Percentiles rank a stretch among this genome's conserved stretches.
Evolutionary conservation across 305 asterid genomes (phyloP).

Genomic region (Coffea humblotiana): DNA sequence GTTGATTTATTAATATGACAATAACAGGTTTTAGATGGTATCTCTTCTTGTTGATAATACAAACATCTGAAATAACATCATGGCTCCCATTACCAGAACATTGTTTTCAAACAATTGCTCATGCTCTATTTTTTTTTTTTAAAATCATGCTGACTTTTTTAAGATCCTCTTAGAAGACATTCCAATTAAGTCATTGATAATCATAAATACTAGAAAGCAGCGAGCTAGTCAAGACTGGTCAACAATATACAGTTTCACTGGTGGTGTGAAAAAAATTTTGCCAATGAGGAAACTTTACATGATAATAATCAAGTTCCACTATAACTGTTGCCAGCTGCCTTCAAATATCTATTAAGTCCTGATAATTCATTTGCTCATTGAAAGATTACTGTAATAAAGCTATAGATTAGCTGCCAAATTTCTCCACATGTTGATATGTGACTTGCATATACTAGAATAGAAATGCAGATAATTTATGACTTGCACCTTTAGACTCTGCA

Average conservation of each 20-base stretch:
- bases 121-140: not conserved
- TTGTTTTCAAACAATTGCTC: not conserved
- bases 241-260: not conserved
- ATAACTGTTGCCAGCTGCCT: not conserved
- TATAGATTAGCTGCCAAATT: not conserved
- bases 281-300: not conserved
- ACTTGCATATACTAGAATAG: not conserved
- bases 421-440: not conserved
- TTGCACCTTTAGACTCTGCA: slow-evolving; percentile 73
- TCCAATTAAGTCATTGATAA: not conserved
- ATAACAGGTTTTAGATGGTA: not conserved
- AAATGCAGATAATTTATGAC: not conserved
- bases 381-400: not conserved
- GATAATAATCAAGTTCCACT: not conserved
- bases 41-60: not conserved
- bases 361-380: not conserved
- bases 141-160: too few relatives aligned
- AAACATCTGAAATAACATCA: not conserved
- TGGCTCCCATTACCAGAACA: not conserved
- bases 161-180: not conserved
- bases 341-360: not conserved
- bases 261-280: not conserved
- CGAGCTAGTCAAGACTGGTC: not conserved
- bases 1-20: not conserved
- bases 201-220: not conserved